Evolutionary conservation across 1,284 basidiomycete species (phyloP), one percentile per base, ranked within the genome.

Genomic region (Ganoderma leucocontextum): DNA sequence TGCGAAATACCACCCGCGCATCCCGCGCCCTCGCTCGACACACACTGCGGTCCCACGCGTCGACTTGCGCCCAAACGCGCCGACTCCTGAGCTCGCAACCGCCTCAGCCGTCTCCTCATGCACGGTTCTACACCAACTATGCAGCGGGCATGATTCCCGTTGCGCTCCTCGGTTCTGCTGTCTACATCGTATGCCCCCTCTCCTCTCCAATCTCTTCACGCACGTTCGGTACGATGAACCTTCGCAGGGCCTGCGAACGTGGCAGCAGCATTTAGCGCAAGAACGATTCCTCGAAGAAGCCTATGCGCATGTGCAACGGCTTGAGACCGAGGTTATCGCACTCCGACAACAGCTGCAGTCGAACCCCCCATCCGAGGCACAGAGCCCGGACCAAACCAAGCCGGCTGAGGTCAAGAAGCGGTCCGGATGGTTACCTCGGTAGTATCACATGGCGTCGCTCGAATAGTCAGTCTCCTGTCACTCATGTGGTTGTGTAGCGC

Each of bases 61-160:
- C 65, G n/a, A 35, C 17, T 55, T 38, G 57, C 49, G 53, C 58
- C 57, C 72, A 69, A 63, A 47, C 47, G 59, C 53, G 35, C 36
- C 71, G 68, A 25, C 71, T 44, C 33, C 59, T 62, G 60, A 72
- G 69, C 66, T 58, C 39, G 44, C 64, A 53, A 62, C 38, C 67
- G 66, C 70, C 63, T 64, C 60, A 63, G 65, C 75, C 79, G 66
- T 89, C 86, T 49, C 80, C 82, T 29, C 91, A 94, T 79, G 86
- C 85, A 4, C 82, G 83, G 71, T 89, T 89, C 83, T 94, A 94
- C 78, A 81, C 87, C 49, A 85, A 89, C 68, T 83, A 90, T 62
- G 78, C 91, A 53, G 93, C 93, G 36, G 87, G 87, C 44, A 94
- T 94, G 92, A 81, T 93, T 53, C 93, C 92, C 8, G 82, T 94